Conservation (phyloP, 306 rosid species). For the Pyrus communis region DNA sequence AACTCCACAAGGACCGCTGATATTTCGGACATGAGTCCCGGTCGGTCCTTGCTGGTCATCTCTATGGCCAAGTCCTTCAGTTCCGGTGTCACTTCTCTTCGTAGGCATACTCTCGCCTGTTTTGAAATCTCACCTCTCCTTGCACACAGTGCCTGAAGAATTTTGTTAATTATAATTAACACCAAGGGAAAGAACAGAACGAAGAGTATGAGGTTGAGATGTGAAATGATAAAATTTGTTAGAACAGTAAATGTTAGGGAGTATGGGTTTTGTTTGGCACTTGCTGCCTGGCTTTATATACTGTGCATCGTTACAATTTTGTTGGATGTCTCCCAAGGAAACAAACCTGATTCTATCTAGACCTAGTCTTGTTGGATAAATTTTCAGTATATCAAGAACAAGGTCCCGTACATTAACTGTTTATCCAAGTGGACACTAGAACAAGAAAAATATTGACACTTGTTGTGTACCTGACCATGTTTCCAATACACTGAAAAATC, state of each 20-base stretch:
- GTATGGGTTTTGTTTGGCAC: background rate
- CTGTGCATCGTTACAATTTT: background rate
- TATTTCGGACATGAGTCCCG: conserved; percentile 76
- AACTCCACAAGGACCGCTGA: conserved; percentile 53
- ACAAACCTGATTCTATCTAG: too few species aligned
- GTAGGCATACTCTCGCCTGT: conserved; percentile 7
- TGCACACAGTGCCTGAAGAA: conserved; percentile 55
- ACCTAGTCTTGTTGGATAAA: too few species aligned
- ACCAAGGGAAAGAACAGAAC: background rate
- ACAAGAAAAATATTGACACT: too few species aligned
- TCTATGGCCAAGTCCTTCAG: conserved; percentile 52
- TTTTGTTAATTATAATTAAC: background rate
- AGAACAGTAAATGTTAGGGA: background rate
- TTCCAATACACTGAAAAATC: too few species aligned
- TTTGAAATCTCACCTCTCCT: conserved; percentile 27
- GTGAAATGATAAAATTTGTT: background rate
- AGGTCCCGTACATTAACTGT: too few species aligned
- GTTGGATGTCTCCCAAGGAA: background rate
- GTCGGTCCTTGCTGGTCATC: conserved; percentile 56
- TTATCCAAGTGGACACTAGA: too few species aligned
- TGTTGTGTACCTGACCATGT: too few species aligned
- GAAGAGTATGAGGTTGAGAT: background rate
- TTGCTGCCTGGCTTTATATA: background rate
- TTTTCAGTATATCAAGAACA: too few species aligned
- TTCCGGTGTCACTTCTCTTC: conserved; percentile 20